Conservation (phyloP, 192 early-diverging fungal species). For the Entomortierella beljakovae region DNA sequence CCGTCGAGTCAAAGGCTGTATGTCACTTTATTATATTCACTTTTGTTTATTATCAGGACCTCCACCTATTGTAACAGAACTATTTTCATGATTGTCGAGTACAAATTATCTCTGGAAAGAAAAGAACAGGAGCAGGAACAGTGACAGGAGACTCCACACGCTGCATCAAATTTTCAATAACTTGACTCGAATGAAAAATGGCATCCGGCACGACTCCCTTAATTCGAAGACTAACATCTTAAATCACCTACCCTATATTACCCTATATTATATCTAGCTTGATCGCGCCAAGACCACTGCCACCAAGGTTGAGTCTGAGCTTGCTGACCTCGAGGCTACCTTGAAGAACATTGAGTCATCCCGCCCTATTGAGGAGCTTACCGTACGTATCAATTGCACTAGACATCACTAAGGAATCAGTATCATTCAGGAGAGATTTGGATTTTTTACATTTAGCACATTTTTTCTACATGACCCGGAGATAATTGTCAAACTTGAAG, state of each 20-base stretch:
- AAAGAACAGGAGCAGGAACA: too few relatives aligned
- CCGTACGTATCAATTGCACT: slow-evolving; percentile 65
- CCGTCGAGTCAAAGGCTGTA: slow-evolving; percentile 84
- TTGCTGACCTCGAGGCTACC: slow-evolving; percentile 88
- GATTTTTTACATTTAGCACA: too few relatives aligned
- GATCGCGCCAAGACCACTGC: slow-evolving; percentile 86
- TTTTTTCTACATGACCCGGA: too few relatives aligned
- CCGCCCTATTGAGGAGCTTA: slow-evolving; percentile 93
- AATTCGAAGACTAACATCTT: background rate
- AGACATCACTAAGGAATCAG: slow-evolving; percentile 21
- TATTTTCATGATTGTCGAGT: too few relatives aligned
- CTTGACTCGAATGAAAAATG: too few relatives aligned
- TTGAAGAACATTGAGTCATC: slow-evolving; percentile 94
- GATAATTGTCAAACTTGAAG: too few relatives aligned
- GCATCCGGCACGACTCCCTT: too few relatives aligned
- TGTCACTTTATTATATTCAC: slow-evolving; percentile 19
- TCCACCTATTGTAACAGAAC: too few relatives aligned
- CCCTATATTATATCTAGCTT: slow-evolving; percentile 62
- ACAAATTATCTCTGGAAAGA: too few relatives aligned
- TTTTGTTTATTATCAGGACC: background rate
- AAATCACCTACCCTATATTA: background rate
- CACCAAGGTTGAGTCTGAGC: slow-evolving; percentile 85
- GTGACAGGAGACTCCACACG: background rate
- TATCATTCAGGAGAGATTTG: too few relatives aligned
- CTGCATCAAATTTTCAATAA: background rate